Evolutionary conservation across 441 rosid genomes (phyloP), one percentile per base, ranked within the genome.

Genomic region (Erysimum pusillum): DNA sequence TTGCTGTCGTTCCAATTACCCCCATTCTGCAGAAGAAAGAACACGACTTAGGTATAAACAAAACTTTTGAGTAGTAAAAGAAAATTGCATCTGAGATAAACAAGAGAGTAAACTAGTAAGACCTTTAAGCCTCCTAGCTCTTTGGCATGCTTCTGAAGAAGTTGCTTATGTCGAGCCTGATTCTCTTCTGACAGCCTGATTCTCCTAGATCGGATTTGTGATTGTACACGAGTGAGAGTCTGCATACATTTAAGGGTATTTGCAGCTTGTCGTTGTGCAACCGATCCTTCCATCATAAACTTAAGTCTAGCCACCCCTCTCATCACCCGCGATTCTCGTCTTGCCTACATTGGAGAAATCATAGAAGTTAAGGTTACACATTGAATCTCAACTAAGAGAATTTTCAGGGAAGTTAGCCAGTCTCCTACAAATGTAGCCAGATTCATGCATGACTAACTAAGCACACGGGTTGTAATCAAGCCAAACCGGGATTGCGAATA

Each of bases 141-240:
- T 76, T 86, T 88, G 4, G 90, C 98, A 75, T 92, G 98, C 76
- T 95, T 93, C 64, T 96, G 97, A 68, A 89, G 74, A 39, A 93
- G 89, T 75, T 90, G 99, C 54, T 84, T 87, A 80, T 90, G 99
- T 22, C 93, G 89, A 70, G 91, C 90, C 63, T 89, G 97, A 76
- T 90, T 96, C 87, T 96, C 99, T 84, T 96, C 97, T 9, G 85
- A 79, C 97, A 93, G 89, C 72, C 89, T 83, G 68, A 87, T 71
- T 73, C 99, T 96, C 80, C 95, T 83, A 8, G 83, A 75, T 20
- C 80, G 87, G 81, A 96, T 88, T 72, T 91, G 95, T 71, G 95
- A 85, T 76, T 91, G 99, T 70, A 93, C 88, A 17, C 93, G 89
- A 22, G 97, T 79, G 22, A 91, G 84, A 65, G 95, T 87, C 78